Conservation (phyloP, 305 asterid genomes). For the Fraxinus sp. region DNA sequence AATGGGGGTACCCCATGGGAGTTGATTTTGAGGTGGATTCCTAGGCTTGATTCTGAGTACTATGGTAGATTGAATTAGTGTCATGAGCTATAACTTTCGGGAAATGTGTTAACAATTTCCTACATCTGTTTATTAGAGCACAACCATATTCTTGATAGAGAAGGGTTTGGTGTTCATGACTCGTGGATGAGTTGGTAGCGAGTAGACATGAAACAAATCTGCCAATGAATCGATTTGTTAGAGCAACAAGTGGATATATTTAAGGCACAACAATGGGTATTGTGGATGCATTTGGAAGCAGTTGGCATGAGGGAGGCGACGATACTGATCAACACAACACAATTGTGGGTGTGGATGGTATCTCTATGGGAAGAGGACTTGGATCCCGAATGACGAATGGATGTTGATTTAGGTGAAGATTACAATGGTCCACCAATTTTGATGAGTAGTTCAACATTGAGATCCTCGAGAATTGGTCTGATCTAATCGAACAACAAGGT, state of each 20-base stretch:
- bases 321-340: neutral
- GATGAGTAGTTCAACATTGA: neutral
- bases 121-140: neutral
- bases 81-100: too few relatives aligned
- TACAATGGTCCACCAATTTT: neutral
- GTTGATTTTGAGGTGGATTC: too few relatives aligned
- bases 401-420: neutral
- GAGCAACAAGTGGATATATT: neutral
- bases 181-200: neutral
- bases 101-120: neutral
- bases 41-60: too few relatives aligned
- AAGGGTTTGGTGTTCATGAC: neutral
- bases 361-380: neutral
- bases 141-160: neutral
- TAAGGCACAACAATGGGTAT: neutral
- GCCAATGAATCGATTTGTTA: neutral
- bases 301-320: neutral
- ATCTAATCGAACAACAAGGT: neutral
- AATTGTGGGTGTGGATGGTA: neutral
- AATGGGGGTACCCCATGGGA: too few relatives aligned
- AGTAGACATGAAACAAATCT: neutral
- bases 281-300: neutral
- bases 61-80: too few relatives aligned
- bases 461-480: neutral
- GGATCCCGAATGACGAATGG: neutral